Evolutionary conservation across 2,329 filamentous ascomycete species (phyloP), one percentile per base, ranked within the genome.

Genomic region (Sclerotinia glacialis): DNA sequence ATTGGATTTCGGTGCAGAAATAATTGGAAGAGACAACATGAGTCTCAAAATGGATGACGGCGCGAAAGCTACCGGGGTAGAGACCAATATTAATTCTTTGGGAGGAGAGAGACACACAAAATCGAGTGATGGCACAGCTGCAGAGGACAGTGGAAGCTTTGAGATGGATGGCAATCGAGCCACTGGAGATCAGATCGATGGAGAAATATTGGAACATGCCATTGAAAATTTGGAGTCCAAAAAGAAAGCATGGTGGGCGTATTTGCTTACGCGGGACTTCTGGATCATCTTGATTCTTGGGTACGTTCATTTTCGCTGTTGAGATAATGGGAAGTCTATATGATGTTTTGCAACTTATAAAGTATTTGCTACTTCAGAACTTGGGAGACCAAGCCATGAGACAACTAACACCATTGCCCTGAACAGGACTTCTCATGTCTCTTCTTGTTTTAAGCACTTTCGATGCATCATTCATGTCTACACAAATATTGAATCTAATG

Each of bases 341-440:
- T 93, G 94, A 98, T 98, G 94, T 86, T 90, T 87, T 90, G 86
- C 88, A 90, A 87, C 81, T 82, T 60, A 81, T 79, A 84, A 93
- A 92, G 93, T 98, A 98, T 98, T 98, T 98, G 95, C 95, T 98
- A 98, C 95, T 99, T 98, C 94, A 97, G 95, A 99, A 93, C 92
- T 87, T 80, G 78, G 79, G 80, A 79, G 78, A 83, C 81, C 81
- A 80, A 87, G 93, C 92, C 82, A 97, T 98, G 95, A 99, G 94
- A 99, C 92, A 88, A 96, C 85, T 83, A 87, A 90, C 90, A 94
- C 93, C 91, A 84, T 86, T 86, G 87, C 86, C 85, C 92, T 96
- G 92, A 96, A 87, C 71, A 59, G 60, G 65, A 68, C 69, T 64
- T 71, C 63, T 68, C 70, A 70, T 71, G 56, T 61, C 65, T 59